Base-by-base conservation (phyloP, 2,329 filamentous ascomycete species). In the Trichoderma breve region DNA sequence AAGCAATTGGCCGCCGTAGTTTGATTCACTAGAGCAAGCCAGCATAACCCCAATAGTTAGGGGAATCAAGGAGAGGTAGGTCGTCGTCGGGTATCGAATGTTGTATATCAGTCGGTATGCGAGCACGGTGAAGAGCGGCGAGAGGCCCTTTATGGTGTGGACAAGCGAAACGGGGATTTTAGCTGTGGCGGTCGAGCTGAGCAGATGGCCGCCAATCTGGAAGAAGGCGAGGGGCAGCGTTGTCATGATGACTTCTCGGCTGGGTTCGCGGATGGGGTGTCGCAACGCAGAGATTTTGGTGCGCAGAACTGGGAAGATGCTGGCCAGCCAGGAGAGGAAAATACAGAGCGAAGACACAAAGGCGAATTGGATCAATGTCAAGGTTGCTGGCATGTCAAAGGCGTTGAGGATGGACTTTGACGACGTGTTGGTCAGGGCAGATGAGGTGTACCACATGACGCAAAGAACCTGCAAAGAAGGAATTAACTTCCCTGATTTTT, bases 91-190 rank as follows among this genome's bases (percentile, higher is more conserved):
- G 81, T 99, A 98, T 75, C 89, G 90, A 73, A 98, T 97, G 77
- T 94, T 88, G 83, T 95, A 97, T 79, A 98, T 87, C 75, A 97
- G 82, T 69, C 96, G 91, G 80, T 99, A 99, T 67, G 96, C 96
- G 70, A 97, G 82, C 55, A 99, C 96, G 0, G 96, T 99, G 81
- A 99, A 97, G 8, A 99, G 86, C 4, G 96, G 96, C 3, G 95
- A 98, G 30, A 99, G 89, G 8, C 96, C 96, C 84, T 99, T 99
- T 83, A 99, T 98, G 1, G 96, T 99, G 82, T 99, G 96, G 4
- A 99, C 96, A 43, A 99, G 88, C 7, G 96, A 98, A 1, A 99
- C 96, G 0, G 96, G 95, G 70, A 99, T 98, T 80, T 94, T 93
- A 65, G 94, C 92, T 36, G 95, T 99, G 32, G 96, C 95, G 75